Evolutionary conservation across 345 rosid species (phyloP).

Genomic region (Clausena lansium): DNA sequence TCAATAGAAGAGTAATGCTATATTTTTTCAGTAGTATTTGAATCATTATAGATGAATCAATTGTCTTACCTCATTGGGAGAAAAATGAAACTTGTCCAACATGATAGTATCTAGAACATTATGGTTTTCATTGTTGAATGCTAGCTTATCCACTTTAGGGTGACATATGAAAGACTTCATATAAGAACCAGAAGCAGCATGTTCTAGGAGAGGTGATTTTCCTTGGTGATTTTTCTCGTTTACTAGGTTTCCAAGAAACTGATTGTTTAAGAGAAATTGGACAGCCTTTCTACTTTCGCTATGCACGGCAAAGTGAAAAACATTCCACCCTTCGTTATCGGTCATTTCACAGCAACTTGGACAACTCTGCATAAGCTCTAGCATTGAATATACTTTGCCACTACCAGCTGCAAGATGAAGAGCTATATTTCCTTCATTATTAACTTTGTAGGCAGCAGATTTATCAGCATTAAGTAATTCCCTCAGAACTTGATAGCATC

Average conservation of each 20-base stretch:
- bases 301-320: conserved; percentile 12
- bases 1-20: too few species aligned
- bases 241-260: background rate
- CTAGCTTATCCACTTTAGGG: conserved; percentile 3
- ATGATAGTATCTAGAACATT: background rate
- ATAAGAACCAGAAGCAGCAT: background rate
- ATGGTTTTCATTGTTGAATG: background rate
- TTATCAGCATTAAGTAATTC: background rate
- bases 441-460: conserved; percentile 1
- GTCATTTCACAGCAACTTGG: conserved; percentile 9
- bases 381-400: background rate
- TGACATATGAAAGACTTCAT: background rate
- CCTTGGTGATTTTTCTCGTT: background rate
- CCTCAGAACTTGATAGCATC: background rate
- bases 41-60: too few species aligned
- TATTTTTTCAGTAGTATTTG: too few species aligned
- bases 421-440: background rate
- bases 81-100: background rate
- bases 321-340: background rate
- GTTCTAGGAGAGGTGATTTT: background rate
- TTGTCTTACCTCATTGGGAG: too few species aligned
- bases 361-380: background rate
- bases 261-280: background rate
- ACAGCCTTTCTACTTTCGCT: background rate
- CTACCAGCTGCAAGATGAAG: conserved; percentile 4